phyloP scores from a whole-genome alignment of 148 eudicot species.

The Gaultheria prostrata region DNA sequence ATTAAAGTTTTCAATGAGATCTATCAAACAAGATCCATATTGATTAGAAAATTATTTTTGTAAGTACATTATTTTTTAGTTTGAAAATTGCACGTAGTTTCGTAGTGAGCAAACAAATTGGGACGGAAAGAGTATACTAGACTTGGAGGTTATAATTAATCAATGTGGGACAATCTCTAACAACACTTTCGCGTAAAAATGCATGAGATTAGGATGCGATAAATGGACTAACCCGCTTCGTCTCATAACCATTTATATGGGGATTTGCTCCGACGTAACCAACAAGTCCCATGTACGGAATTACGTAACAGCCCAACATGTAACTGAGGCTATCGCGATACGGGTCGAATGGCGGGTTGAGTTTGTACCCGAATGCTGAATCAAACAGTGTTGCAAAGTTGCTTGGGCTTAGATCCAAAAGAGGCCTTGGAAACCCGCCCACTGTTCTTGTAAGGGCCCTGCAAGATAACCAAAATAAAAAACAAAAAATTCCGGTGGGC shows the following conservation, averaged over 20 bases:
- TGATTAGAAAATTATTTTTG: too few relatives aligned
- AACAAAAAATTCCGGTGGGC: too few relatives aligned
- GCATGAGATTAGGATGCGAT: too few relatives aligned
- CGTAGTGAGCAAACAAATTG: too few relatives aligned
- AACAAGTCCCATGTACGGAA: constrained; percentile 71
- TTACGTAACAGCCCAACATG: constrained; percentile 53
- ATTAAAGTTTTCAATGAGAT: too few relatives aligned
- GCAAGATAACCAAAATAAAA: not conserved
- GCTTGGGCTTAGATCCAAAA: constrained; percentile 47
- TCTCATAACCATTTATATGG: constrained; percentile 29
- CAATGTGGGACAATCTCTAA: too few relatives aligned
- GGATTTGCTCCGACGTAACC: constrained; percentile 81
- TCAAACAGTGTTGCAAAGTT: constrained; percentile 51
- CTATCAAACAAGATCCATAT: too few relatives aligned
- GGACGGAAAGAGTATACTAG: too few relatives aligned
- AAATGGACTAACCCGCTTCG: constrained; percentile 44
- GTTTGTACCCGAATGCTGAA: constrained; percentile 46
- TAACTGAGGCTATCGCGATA: constrained; percentile 60
- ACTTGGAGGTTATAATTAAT: too few relatives aligned
- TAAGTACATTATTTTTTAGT: too few relatives aligned
- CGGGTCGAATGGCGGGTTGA: constrained; percentile 77
- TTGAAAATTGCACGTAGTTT: too few relatives aligned
- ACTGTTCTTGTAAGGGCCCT: constrained; percentile 60
- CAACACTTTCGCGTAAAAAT: too few relatives aligned
- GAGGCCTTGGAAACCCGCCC: constrained; percentile 72